These are phyloP conservation scores for Sporothrix brasiliensis DNA, from an alignment of 2,329 filamentous ascomycete genomes.

Conservation along the genomic window DNA sequence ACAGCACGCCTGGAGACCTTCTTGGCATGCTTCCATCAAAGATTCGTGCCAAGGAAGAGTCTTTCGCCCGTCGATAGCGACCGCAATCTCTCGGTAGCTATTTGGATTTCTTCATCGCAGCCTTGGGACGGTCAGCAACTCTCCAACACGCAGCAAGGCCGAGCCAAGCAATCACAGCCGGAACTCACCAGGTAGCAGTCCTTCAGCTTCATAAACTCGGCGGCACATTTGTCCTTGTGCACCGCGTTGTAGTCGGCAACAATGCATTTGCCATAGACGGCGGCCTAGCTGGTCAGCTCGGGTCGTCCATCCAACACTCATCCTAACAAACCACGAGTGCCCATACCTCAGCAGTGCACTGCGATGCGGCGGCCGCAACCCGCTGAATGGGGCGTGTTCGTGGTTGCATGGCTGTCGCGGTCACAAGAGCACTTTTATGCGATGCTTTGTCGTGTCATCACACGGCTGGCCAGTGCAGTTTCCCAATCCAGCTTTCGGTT, in stretches of 20 bases:
- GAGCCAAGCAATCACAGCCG: background rate
- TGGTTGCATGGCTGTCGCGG: constrained; percentile 41
- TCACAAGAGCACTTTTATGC: background rate
- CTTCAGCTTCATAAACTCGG: constrained; percentile 83
- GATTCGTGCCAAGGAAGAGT: no score
- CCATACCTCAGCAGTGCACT: constrained; percentile 58
- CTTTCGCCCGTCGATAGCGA: no score
- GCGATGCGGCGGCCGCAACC: constrained; percentile 57
- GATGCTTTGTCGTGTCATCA: constrained; percentile 15
- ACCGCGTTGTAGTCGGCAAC: constrained; percentile 86
- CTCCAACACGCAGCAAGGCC: background rate
- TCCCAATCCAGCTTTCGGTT: constrained; percentile 26
- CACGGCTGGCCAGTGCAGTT: background rate
- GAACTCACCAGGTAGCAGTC: constrained; percentile 78
- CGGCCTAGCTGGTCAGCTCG: constrained; percentile 58
- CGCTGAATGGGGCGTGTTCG: constrained; percentile 57
- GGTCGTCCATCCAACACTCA: background rate
- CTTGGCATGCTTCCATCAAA: no score
- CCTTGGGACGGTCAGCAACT: constrained; percentile 22
- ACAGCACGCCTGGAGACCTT: no score
- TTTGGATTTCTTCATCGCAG: constrained; percentile 31
- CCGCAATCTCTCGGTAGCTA: background rate
- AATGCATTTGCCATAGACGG: constrained; percentile 88
- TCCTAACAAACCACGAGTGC: background rate
- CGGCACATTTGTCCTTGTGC: constrained; percentile 84